These are phyloP conservation scores for Choanephora cucurbitarum DNA, from an alignment of 371 early-diverging fungal genomes.

Conservation along the genomic window DNA sequence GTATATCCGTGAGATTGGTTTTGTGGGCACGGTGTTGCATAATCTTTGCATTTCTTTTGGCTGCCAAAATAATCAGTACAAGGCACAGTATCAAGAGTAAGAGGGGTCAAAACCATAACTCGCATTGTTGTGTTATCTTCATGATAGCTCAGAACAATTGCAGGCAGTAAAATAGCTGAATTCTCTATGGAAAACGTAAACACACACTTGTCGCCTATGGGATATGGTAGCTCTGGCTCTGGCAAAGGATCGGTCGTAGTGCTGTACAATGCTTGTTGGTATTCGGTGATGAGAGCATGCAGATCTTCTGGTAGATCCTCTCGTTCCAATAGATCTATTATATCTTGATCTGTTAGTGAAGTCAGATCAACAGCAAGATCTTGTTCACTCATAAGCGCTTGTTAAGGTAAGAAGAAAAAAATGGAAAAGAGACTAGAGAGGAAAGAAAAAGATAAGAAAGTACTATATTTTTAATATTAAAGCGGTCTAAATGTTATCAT, in stretches of 20 bases:
- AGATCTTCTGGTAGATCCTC: not conserved
- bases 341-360: not conserved
- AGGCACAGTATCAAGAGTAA: constrained; percentile 23
- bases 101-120: constrained; percentile 29
- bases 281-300: not conserved
- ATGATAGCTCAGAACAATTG: not conserved
- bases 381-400: not conserved
- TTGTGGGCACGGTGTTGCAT: not conserved
- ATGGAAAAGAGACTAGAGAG: not conserved
- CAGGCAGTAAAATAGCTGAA: constrained; percentile 6
- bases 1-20: constrained; percentile 29
- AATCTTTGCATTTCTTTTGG: not conserved
- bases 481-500: not conserved
- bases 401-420: too few species aligned
- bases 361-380: not conserved
- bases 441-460: not conserved
- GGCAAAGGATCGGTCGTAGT: not conserved
- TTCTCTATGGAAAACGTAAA: constrained; percentile 8
- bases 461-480: not conserved
- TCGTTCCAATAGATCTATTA: not conserved
- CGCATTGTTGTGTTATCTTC: not conserved
- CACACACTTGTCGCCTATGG: constrained; percentile 9
- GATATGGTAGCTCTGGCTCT: not conserved
- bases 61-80: constrained; percentile 15
- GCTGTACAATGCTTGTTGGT: not conserved